These are phyloP conservation scores for Xylaria sp. DNA, from an alignment of 2,329 filamentous ascomycete genomes.

Conservation along the genomic window DNA sequence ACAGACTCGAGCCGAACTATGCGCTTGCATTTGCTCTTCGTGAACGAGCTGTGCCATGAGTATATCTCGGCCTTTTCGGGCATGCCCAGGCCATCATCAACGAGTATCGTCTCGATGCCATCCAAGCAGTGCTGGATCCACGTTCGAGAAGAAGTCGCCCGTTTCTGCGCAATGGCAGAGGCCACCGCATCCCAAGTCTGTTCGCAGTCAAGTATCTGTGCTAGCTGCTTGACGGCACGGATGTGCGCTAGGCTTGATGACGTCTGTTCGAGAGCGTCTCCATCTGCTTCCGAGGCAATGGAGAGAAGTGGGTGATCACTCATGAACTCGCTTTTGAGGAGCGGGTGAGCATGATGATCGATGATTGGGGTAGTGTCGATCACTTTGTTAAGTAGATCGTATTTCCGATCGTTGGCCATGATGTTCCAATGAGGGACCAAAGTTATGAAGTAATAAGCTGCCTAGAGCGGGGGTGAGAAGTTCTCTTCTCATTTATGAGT, in stretches of 20 bases:
- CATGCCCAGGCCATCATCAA: slow-evolving; percentile 79
- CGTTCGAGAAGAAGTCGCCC: slow-evolving; percentile 58
- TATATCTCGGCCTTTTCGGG: slow-evolving; percentile 67
- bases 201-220: slow-evolving; percentile 70
- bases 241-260: slow-evolving; percentile 73
- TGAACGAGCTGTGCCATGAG: slow-evolving; percentile 73
- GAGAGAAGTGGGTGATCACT: slow-evolving; percentile 62
- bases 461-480: neutral
- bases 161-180: slow-evolving; percentile 55
- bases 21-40: slow-evolving; percentile 70
- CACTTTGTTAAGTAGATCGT: neutral
- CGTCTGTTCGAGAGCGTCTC: slow-evolving; percentile 71
- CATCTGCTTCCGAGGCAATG: slow-evolving; percentile 78
- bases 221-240: slow-evolving; percentile 74
- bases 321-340: slow-evolving; percentile 64
- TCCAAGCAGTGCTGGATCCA: slow-evolving; percentile 73
- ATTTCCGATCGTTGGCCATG: neutral
- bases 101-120: slow-evolving; percentile 77
- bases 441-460: neutral
- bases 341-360: slow-evolving; percentile 77
- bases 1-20: slow-evolving; percentile 82
- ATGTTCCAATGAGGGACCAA: neutral
- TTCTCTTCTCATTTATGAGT: neutral
- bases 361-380: slow-evolving; percentile 68
- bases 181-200: slow-evolving; percentile 68